phyloP scores from a whole-genome alignment of 345 rosid genomes.

The Syzygium jambos region DNA sequence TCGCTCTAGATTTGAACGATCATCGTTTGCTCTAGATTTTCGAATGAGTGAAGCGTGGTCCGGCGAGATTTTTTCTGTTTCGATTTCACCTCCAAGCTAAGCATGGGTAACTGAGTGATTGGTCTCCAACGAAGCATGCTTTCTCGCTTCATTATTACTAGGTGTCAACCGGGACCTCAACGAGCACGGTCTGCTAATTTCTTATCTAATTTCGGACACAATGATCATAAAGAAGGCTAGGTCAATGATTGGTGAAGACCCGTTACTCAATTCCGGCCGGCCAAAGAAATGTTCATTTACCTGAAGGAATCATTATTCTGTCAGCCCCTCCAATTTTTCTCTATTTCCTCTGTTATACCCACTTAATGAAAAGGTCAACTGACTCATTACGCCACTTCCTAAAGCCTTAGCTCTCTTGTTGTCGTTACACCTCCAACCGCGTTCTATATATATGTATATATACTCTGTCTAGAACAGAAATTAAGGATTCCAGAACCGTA shows the following conservation, averaged over 20 bases:
- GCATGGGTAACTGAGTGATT: not conserved
- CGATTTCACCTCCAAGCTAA: not conserved
- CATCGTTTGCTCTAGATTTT: not conserved
- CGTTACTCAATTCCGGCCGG: constrained; percentile 3
- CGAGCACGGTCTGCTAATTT: not conserved
- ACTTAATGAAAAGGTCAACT: constrained; percentile 6
- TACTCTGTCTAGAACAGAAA: not conserved
- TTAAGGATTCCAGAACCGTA: not conserved
- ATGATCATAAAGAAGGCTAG: not conserved
- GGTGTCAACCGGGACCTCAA: not conserved
- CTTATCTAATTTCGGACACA: not conserved
- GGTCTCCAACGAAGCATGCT: not conserved
- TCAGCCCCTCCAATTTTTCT: not conserved
- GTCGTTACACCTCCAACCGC: not conserved
- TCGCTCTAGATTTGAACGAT: not conserved
- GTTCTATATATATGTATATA: not conserved
- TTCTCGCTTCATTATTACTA: not conserved
- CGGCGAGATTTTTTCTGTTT: not conserved
- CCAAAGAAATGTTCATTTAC: not conserved
- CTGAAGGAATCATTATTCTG: not conserved
- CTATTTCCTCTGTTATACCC: not conserved
- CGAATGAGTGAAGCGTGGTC: not conserved
- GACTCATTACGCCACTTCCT: not conserved
- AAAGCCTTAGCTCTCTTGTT: not conserved
- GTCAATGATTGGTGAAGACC: not conserved